These are phyloP conservation scores for Neospermospora avenae DNA, from an alignment of 2,329 filamentous ascomycete species.

Conservation along the genomic window DNA sequence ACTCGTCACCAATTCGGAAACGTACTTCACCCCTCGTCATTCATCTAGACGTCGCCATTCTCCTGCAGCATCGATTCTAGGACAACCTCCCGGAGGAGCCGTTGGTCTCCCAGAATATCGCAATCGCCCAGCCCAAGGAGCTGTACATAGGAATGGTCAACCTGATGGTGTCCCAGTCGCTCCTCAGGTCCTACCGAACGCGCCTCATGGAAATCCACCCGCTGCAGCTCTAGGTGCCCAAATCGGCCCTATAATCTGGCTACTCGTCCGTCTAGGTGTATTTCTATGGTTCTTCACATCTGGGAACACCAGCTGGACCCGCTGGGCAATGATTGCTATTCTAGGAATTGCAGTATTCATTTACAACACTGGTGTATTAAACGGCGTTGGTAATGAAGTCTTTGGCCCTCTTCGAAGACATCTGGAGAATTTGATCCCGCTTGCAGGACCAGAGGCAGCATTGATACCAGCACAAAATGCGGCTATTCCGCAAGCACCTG, in stretches of 20 bases:
- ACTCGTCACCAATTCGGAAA: constrained; percentile 51
- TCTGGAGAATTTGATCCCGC: constrained; percentile 56
- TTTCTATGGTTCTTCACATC: constrained; percentile 66
- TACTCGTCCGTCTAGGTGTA: constrained; percentile 53
- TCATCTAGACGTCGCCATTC: constrained; percentile 21
- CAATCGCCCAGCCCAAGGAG: constrained; percentile 23
- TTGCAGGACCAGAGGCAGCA: constrained; percentile 41
- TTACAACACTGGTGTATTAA: constrained; percentile 57
- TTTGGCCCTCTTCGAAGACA: constrained; percentile 57
- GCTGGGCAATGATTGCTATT: constrained; percentile 53
- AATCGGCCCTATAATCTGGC: constrained; percentile 61
- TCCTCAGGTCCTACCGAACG: constrained; percentile 11
- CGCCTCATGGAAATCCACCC: constrained; percentile 30
- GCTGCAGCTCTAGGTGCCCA: constrained; percentile 31
- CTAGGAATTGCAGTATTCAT: constrained; percentile 55
- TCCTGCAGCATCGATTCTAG: background rate
- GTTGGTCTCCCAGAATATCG: constrained; percentile 27
- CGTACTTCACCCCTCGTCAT: constrained; percentile 48
- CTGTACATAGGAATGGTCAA: constrained; percentile 19
- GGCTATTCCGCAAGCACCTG: constrained; percentile 29
- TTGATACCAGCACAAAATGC: constrained; percentile 35
- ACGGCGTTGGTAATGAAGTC: constrained; percentile 50
- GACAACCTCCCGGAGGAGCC: constrained; percentile 11
- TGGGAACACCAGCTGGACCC: constrained; percentile 54
- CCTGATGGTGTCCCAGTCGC: constrained; percentile 3